Evolutionary conservation across 2,329 filamentous ascomycete species (phyloP).

Genomic region (Ciborinia camelliae): DNA sequence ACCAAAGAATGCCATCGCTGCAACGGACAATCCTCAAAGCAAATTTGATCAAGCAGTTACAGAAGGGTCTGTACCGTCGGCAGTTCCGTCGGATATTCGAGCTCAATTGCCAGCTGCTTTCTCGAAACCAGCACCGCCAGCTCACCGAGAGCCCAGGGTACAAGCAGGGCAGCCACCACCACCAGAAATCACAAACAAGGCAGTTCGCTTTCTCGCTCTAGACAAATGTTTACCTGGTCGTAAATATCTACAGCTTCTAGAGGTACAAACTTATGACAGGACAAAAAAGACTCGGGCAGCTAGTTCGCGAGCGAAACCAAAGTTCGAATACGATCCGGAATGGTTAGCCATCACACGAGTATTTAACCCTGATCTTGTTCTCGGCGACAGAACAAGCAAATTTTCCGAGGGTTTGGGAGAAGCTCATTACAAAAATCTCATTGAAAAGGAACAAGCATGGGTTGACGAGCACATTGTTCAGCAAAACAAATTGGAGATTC

Average conservation of each 20-base stretch:
- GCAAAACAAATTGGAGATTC: constrained; percentile 61
- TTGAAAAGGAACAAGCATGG: constrained; percentile 73
- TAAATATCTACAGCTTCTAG: constrained; percentile 77
- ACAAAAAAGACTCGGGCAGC: constrained; percentile 24
- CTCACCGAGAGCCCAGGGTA: constrained; percentile 20
- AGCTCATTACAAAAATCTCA: constrained; percentile 61
- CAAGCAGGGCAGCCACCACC: constrained; percentile 63
- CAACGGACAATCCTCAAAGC: constrained; percentile 48
- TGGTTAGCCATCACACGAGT: constrained; percentile 92
- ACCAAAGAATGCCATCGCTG: constrained; percentile 50
- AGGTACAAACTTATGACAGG: constrained; percentile 50
- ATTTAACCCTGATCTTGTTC: constrained; percentile 62
- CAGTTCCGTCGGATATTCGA: constrained; percentile 61
- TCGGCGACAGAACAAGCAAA: constrained; percentile 57
- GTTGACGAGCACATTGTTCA: constrained; percentile 71
- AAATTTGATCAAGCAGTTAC: constrained; percentile 30
- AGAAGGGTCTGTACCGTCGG: constrained; percentile 22
- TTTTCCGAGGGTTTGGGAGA: constrained; percentile 64
- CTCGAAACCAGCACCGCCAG: constrained; percentile 41
- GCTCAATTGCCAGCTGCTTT: constrained; percentile 77
- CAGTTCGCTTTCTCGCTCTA: constrained; percentile 80
- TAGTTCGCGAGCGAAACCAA: constrained; percentile 25
- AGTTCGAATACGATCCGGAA: constrained; percentile 72
- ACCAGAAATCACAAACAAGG: constrained; percentile 69
- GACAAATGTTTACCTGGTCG: constrained; percentile 84